Percentiles rank a stretch among this genome's conserved stretches.
Conservation (phyloP, 2,329 filamentous ascomycete genomes). For the Parastagonospora avenae region DNA sequence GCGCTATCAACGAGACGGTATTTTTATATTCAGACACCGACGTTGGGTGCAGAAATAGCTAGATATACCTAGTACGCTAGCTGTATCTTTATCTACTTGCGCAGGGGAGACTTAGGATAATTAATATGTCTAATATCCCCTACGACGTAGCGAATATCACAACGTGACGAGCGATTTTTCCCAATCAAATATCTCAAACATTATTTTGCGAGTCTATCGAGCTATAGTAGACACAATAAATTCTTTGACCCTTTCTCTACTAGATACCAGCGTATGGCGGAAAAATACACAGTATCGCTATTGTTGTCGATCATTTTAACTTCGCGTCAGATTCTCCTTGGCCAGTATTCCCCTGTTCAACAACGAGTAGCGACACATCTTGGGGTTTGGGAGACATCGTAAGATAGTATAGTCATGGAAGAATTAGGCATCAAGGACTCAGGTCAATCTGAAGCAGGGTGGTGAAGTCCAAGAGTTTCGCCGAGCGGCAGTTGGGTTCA, state of each 20-base stretch:
- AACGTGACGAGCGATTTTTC: constrained; percentile 1
- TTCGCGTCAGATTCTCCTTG: constrained; percentile 1
- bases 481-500: constrained; percentile 1
- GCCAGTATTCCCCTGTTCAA: neutral
- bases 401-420: constrained; percentile 2
- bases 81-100: neutral
- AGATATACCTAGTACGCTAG: constrained; percentile 12
- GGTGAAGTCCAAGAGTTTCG: constrained; percentile 2
- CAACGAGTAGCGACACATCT: constrained; percentile 1
- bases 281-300: constrained; percentile 3
- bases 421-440: constrained; percentile 1
- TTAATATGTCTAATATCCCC: constrained; percentile 1
- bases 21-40: too few species aligned
- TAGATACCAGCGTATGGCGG: neutral
- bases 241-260: constrained; percentile 1
- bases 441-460: constrained; percentile 1
- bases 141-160: constrained; percentile 5
- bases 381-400: neutral
- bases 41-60: too few species aligned
- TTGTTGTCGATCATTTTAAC: constrained; percentile 3
- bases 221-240: constrained; percentile 2
- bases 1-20: too few species aligned
- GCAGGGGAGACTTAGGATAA: neutral
- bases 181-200: too few species aligned
- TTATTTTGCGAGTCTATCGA: constrained; percentile 3